A percentile compares a stretch with the other conserved stretches of the same genome.
Evolutionary conservation across 257 asterid genomes (phyloP).

Genomic region (Penstemon eatonii): DNA sequence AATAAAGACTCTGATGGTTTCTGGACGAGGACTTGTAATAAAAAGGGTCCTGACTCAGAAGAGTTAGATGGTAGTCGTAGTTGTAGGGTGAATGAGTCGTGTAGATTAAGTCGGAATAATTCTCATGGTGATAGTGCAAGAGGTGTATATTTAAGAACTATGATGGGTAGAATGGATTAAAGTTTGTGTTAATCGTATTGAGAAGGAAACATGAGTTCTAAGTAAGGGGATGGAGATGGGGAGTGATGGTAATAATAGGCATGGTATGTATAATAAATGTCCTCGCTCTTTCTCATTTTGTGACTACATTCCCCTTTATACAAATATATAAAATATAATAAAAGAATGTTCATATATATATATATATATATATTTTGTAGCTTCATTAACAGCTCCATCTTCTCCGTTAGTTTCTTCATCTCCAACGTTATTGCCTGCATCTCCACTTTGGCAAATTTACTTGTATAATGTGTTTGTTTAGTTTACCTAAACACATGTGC

Average conservation of each 20-base stretch:
- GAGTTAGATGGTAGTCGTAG: constrained; percentile 42
- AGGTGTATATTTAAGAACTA: constrained; percentile 43
- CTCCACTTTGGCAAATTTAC: no score
- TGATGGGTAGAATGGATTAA: constrained; percentile 30
- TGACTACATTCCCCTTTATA: constrained; percentile 43
- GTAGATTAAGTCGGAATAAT: constrained; percentile 44
- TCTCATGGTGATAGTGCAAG: constrained; percentile 33
- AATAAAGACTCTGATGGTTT: constrained; percentile 27
- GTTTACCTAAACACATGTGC: no score
- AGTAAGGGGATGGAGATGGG: constrained; percentile 23
- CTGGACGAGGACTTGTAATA: constrained; percentile 21
- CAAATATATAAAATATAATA: constrained; percentile 5
- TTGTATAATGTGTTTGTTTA: no score
- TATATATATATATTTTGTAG: neutral
- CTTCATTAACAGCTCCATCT: no score
- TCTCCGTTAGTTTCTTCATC: no score
- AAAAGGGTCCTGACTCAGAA: constrained; percentile 32
- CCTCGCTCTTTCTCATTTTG: constrained; percentile 38
- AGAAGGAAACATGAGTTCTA: constrained; percentile 28
- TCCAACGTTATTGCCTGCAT: no score
- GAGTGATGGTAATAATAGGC: neutral
- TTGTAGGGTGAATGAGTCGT: constrained; percentile 40
- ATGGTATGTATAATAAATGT: neutral
- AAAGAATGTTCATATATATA: neutral
- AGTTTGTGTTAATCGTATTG: constrained; percentile 15